Conservation (phyloP, 73 alveolate genomes). For the Loxodes magnus region DNA sequence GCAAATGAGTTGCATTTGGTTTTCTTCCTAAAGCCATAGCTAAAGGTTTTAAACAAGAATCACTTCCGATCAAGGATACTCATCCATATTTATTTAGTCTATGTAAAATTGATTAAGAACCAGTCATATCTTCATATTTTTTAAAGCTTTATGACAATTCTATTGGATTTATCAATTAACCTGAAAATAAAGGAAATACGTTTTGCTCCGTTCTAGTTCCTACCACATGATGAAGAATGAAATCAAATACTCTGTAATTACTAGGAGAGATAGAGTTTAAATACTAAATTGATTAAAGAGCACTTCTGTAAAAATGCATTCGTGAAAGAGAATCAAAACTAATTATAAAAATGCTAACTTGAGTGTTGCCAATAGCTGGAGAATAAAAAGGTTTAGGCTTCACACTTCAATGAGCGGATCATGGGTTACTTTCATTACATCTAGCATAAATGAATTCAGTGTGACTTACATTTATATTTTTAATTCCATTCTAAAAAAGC, state of each 20-base stretch:
- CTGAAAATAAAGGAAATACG: neutral
- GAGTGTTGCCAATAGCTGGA: no score
- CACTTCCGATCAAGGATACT: slow-evolving; percentile 1
- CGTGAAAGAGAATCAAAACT: neutral
- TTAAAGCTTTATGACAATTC: neutral
- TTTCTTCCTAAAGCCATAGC: neutral
- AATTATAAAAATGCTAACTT: no score
- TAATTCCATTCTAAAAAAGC: no score
- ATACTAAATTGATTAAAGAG: neutral
- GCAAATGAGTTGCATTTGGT: neutral
- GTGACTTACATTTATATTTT: no score
- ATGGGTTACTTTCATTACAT: no score
- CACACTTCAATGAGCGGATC: no score
- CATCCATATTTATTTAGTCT: neutral
- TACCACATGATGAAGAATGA: neutral
- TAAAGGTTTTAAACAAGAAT: neutral
- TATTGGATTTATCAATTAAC: neutral
- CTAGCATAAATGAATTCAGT: no score
- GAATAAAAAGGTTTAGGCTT: no score
- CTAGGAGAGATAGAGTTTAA: neutral
- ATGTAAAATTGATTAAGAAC: neutral
- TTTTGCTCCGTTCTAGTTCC: neutral
- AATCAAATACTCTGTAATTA: neutral
- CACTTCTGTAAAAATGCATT: neutral
- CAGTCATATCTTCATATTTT: neutral